Base-by-base conservation (phyloP, 768 basidiomycete species). In the Suillus alpinus region DNA sequence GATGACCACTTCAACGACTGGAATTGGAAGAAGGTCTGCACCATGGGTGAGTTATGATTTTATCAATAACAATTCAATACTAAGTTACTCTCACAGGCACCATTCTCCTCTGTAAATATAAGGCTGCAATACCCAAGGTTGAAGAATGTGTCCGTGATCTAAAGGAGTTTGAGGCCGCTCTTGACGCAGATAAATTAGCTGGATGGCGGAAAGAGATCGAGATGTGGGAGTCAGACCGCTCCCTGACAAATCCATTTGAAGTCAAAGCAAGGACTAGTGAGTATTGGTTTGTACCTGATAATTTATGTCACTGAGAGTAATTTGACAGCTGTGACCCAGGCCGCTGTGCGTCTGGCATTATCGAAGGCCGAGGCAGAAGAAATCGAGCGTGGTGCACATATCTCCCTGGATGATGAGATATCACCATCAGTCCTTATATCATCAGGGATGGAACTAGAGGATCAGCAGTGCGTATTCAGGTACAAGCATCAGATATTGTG, bases 401-500 rank as follows among this genome's bases (percentile, higher is more conserved):
- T 9, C 52, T 20, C 36, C n/a, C 53, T 56, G 9, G 29, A 56
- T 1, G 4, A 65, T 32, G 60, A 62, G 34, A 36, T 64, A 29
- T 34, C 67, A 0, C 69, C 73, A 6, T 69, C 66, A 31, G 50
- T 65, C 26, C 63, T 78, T 14, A 66, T 77, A 43, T 61, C 60
- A 0, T 65, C 66, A 36, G 76, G 71, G 6, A 51, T 77, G 2
- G 71, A 77, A 32, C 32, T 78, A 9, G 74, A 79, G 59, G 72
- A 75, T 13, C 63, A 61, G 34, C 74, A 77, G 75, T 77, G 59
- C 20, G 74, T 70, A 32, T 56, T 40, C 39, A 39, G 2, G 10
- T 16, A 31, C 39, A 39, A 7, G 10, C 29, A 29, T 52, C 23
- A 31, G 1, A 0, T 52, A 9, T 31, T 9, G 16, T 23, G 8